Base-by-base conservation (phyloP, 208 protist genomes). In the Trypanosoma boissoni region DNA sequence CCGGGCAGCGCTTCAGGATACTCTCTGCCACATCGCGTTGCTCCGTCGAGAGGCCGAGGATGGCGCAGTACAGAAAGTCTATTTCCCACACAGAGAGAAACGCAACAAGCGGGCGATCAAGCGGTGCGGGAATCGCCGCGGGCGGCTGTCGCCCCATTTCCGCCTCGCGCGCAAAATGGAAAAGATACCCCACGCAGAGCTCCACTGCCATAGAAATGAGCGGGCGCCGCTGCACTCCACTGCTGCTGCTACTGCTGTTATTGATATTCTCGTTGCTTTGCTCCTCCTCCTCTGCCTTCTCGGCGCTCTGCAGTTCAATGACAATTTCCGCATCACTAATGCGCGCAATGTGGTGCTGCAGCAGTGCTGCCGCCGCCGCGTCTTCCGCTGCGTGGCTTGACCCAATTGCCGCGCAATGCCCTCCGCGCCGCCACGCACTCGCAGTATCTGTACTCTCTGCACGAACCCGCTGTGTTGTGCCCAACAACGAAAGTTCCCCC, bases 51-150 rank as follows among this genome's bases (percentile, higher is more conserved):
- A 70, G 52, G 1, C 64, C 51, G 18, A 94, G 74, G 21, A 94
- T 48, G 29, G 71, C 68, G n/a, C 23, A 10, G 66, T 87, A 94
- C 43, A 94, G 60, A 48, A 88, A 94, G 5, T 63, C 39, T 0
- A 39, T 45, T 60, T 90, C 80, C 83, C 86, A 94, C 31, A 48
- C 44, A 4, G 62, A 75, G 36, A 93, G 67, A 21, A 78, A 46
- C 0, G 72, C 41, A 14, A 76, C 62, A 32, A 93, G 73, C 5
- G 86, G 86, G 7, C 53, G 43, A 5, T 60, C 49, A 8, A 93
- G 81, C 12, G 86, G 86, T 32, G 52, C 61, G 16, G 79, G 69
- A 16, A 85, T 58, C 23, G 32, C 21, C 0, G 80, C 64, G 1
- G 84, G 84, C 0, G 44, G 41, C 12, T 41, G 49, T 12, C 41